These are phyloP conservation scores for Umbelopsis vinacea DNA, from an alignment of 192 early-diverging fungal species.

Conservation along the genomic window DNA sequence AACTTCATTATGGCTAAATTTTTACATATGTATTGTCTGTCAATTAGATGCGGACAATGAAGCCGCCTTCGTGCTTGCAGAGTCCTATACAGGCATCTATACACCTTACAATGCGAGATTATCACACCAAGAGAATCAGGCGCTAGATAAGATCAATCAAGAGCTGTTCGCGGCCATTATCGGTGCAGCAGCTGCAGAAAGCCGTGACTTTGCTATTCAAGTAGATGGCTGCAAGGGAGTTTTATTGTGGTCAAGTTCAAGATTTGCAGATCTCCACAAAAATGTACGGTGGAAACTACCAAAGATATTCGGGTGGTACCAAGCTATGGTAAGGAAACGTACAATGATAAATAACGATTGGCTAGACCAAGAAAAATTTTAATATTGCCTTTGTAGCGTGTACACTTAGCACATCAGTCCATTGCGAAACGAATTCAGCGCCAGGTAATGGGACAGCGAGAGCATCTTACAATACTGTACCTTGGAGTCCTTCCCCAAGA, in stretches of 20 bases:
- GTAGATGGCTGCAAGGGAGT: constrained; percentile 42
- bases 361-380: not conserved
- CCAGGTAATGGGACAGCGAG: not conserved
- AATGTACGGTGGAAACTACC: constrained; percentile 3
- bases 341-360: not conserved
- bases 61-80: constrained; percentile 28
- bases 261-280: not conserved
- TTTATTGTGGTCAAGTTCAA: constrained; percentile 31
- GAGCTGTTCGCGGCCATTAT: constrained; percentile 34
- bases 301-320: not conserved
- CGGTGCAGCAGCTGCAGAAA: constrained; percentile 18
- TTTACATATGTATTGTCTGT: not conserved
- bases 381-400: not conserved
- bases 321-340: constrained; percentile 8
- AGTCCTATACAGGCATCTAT: constrained; percentile 28
- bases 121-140: not conserved
- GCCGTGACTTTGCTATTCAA: constrained; percentile 41
- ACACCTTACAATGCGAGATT: constrained; percentile 17
- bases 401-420: not conserved
- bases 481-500: constrained; percentile 34
- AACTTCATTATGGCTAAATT: not conserved
- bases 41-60: constrained; percentile 37
- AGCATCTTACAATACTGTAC: not conserved
- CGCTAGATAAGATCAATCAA: not conserved
- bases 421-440: not conserved